Evolutionary conservation across 805 yeast species (phyloP).

Genomic region (Tetrapisispora nanseiensis): DNA sequence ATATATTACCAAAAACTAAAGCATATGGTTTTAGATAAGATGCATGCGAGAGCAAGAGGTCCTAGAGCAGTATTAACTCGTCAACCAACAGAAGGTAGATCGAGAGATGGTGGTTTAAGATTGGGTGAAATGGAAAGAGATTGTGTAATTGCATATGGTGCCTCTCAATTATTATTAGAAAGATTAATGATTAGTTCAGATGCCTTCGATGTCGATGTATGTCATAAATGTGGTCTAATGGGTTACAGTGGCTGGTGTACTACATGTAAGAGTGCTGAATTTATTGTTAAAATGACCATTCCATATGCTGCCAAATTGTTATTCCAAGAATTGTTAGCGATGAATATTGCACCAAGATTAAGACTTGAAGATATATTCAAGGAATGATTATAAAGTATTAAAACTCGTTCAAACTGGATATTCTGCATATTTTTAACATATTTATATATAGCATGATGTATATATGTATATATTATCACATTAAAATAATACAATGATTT

Average conservation of each 20-base stretch:
- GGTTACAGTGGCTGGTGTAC: constrained; percentile 98
- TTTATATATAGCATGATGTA: too few relatives aligned
- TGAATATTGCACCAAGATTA: constrained; percentile 97
- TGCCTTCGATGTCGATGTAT: constrained; percentile 94
- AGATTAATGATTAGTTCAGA: constrained; percentile 94
- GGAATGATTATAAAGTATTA: constrained; percentile 15
- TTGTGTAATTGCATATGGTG: constrained; percentile 98
- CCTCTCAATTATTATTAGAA: constrained; percentile 86
- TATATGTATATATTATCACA: too few relatives aligned
- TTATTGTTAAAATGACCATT: constrained; percentile 85
- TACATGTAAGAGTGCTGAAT: constrained; percentile 83
- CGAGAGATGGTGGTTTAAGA: constrained; percentile 97
- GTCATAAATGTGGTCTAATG: constrained; percentile 91
- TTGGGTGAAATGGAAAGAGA: constrained; percentile 99
- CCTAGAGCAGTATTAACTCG: constrained; percentile 96
- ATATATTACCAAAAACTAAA: constrained; percentile 95
- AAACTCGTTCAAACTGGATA: not conserved
- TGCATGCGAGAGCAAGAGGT: constrained; percentile 99
- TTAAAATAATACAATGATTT: too few relatives aligned
- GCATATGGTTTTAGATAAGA: constrained; percentile 97
- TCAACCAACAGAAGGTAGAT: constrained; percentile 98
- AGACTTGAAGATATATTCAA: constrained; percentile 78
- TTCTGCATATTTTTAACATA: not conserved
- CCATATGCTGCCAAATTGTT: constrained; percentile 97
- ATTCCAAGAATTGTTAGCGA: constrained; percentile 95